Evolutionary conservation across 179 eudicot species (phyloP), one percentile per base, ranked within the genome.

Genomic region (Silene coronaria): DNA sequence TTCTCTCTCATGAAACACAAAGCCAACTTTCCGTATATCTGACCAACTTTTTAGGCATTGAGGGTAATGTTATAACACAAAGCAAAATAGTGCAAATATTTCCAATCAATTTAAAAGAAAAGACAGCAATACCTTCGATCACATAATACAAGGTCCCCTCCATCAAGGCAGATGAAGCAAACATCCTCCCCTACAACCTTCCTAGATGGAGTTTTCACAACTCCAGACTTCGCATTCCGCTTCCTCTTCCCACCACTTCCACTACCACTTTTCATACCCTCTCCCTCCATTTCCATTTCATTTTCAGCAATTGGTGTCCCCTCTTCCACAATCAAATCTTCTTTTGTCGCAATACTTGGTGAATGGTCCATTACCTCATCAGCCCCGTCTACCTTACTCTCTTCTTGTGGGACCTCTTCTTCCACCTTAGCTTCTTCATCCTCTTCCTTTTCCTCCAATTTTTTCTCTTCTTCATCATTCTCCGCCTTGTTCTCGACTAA

Each of bases 141-240:
- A 86, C 99, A 96, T 22, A 93, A 90, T 78, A 96, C 97, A 75
- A 93, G 91, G 76, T 91, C 89, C 27, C 99, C 97, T 34, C 99
- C 98, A 78, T 96, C 99, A 48, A 91, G 93, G 82, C 99, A 96
- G 67, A 96, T 87, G 85, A 96, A 96, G 81, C 99, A 96, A 75
- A 96, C 99, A 82, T 96, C 99, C 79, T 96, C 99, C 66, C 87
- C 97, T 12, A 82, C 82, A 2, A 70, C 76, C 89, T 86, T 92
- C 87, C 82, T 77, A n/a, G 80, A 55, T 48, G 85, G 75, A 30
- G 83, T 67, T 86, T 72, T 92, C 27, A 79, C 76, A 3, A 73
- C n/a, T 12, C 38, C 69, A 0, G 77, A 71, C 75, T 83, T 86
- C 7, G 87, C 28, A 34, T 68, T 86, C 77, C 84, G 89, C 85